Evolutionary conservation across 768 basidiomycete species (phyloP).

Genomic region (Cubamyces sp.): DNA sequence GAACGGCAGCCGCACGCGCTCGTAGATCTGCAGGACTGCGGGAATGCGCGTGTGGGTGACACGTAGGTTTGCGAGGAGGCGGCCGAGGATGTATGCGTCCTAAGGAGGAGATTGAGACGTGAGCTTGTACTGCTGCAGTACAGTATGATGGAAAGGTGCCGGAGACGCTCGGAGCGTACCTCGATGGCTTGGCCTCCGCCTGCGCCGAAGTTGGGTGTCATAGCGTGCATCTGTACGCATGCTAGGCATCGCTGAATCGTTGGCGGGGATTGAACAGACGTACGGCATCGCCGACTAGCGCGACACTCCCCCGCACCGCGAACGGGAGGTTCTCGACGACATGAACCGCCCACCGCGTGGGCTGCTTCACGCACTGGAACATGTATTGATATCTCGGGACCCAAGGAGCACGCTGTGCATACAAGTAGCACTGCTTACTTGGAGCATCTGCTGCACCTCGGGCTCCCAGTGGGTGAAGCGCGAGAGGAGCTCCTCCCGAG

Average conservation of each 20-base stretch:
- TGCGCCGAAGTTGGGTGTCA: conserved; percentile 29
- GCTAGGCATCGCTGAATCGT: neutral
- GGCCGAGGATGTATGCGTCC: conserved; percentile 34
- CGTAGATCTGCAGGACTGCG: conserved; percentile 26
- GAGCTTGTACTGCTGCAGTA: too few relatives aligned
- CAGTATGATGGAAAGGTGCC: too few relatives aligned
- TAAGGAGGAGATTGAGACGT: too few relatives aligned
- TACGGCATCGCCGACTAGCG: conserved; percentile 35
- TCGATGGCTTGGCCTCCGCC: conserved; percentile 33
- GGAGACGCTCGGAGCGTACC: neutral
- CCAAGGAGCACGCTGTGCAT: too few relatives aligned
- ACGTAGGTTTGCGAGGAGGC: conserved; percentile 26
- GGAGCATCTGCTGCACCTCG: conserved; percentile 24
- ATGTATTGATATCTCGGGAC: conserved; percentile 16
- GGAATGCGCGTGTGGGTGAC: conserved; percentile 18
- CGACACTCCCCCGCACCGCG: conserved; percentile 29
- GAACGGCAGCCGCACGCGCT: conserved; percentile 29
- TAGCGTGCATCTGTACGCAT: conserved; percentile 27
- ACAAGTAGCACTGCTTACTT: conserved; percentile 12
- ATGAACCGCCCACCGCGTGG: conserved; percentile 29
- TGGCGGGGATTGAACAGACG: neutral
- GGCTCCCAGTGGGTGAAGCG: conserved; percentile 28
- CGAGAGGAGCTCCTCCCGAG: conserved; percentile 23
- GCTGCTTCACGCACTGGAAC: conserved; percentile 10
- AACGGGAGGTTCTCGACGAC: conserved; percentile 29